phyloP scores from a whole-genome alignment of 345 rosid species.

The Lumnitzera racemosa region DNA sequence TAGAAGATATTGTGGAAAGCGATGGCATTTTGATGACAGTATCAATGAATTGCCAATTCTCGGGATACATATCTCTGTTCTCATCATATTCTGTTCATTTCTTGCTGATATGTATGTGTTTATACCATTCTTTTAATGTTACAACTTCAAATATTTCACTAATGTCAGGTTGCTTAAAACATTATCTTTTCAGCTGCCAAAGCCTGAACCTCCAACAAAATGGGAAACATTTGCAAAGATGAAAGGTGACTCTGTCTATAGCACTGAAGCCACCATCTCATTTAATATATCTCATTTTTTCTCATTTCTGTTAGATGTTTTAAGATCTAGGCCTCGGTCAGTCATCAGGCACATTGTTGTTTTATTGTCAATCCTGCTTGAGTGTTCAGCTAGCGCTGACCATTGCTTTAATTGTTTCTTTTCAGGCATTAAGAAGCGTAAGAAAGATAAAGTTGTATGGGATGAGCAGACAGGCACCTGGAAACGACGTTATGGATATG shows the following conservation, averaged over 20 bases:
- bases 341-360: too few species aligned
- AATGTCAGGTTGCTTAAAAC: background rate
- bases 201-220: conserved; percentile 49
- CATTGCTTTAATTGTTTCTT: background rate
- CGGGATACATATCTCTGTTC: too few species aligned
- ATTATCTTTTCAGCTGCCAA: conserved; percentile 36
- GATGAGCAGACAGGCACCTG: conserved; percentile 80
- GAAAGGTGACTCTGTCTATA: conserved; percentile 29
- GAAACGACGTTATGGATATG: conserved; percentile 87
- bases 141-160: background rate
- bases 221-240: conserved; percentile 45
- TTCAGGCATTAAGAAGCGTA: conserved; percentile 74
- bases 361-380: too few species aligned
- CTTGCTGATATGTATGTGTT: too few species aligned
- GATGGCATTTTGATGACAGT: too few species aligned
- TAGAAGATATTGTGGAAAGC: too few species aligned
- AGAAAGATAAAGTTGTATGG: conserved; percentile 75
- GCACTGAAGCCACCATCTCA: background rate
- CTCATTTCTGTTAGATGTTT: background rate
- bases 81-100: too few species aligned
- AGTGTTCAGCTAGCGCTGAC: too few species aligned
- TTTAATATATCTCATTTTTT: background rate
- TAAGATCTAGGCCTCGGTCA: background rate
- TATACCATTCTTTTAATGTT: background rate
- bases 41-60: too few species aligned